Evolutionary conservation across 2,329 filamentous ascomycete genomes (phyloP), one percentile per base, ranked within the genome.

Genomic region (Parascedosporium putredinis): DNA sequence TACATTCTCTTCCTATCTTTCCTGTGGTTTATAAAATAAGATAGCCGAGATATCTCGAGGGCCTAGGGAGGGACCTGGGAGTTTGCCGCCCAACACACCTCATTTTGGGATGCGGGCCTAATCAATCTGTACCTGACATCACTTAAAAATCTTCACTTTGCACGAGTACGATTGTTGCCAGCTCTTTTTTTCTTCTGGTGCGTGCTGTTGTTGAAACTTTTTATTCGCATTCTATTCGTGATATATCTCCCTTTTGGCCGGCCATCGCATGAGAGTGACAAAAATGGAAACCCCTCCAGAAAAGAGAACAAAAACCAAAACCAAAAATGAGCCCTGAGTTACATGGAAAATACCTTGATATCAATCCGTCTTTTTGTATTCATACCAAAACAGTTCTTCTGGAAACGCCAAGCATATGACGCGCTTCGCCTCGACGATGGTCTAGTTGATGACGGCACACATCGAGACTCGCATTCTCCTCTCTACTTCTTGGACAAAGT

Each of bases 371-470:
- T 31, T 12, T 31, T 31, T 31, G 6, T 54, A 52, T 49, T n/a
- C n/a, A n/a, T n/a, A n/a, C n/a, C n/a, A n/a, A n/a, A n/a, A n/a
- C 53, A 50, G 54, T 47, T 42, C 52, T 58, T 54, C 53, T 57
- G 58, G 55, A 53, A 54, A 55, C 55, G 53, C 54, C 58, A 54
- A 53, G 59, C 57, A 20, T 42, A 42, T 49, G 47, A 49, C 52
- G 47, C 64, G 62, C 68, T 67, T 65, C 16, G 23, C 68, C 67
- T 65, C 16, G 23, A 22, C 23, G 38, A 42, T 42, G 18, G 38
- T 42, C 38, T 22, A 42, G 38, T 42, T 42, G 38, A 42, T 42
- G 38, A 42, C 38, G 10, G 38, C 23, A 45, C 43, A 45, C n/a
- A 25, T 20, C n/a, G 23, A 27, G 43, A 12, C 36, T 24, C 25